Conservation (phyloP, 1,139 yeast genomes). For the Scheffersomyces segobiensis region DNA sequence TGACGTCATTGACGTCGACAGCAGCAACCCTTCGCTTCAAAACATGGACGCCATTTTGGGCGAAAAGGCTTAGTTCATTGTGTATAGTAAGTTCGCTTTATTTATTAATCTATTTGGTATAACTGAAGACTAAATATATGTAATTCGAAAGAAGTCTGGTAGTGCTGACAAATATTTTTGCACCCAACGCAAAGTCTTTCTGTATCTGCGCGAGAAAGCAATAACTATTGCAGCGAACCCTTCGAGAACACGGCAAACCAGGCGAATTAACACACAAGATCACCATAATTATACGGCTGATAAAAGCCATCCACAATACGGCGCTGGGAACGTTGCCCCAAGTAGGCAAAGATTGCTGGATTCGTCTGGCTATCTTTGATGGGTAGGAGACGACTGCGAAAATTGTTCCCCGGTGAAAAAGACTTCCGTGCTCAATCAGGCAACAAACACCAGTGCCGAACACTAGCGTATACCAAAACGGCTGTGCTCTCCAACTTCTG, state of each 20-base stretch:
- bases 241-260: not conserved
- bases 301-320: not conserved
- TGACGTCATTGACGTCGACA: slow-evolving; percentile 9
- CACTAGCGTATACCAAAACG: not conserved
- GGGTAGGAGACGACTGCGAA: not conserved
- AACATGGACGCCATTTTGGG: slow-evolving; percentile 1
- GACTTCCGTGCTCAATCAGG: not conserved
- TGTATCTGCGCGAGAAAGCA: too few species aligned
- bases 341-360: not conserved
- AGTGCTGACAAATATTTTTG: not conserved
- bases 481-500: not conserved
- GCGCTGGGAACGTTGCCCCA: not conserved
- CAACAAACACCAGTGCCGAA: not conserved
- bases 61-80: slow-evolving; percentile 1
- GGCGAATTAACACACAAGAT: not conserved
- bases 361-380: not conserved
- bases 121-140: not conserved
- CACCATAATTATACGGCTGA: not conserved
- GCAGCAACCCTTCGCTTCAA: not conserved
- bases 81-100: not conserved
- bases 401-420: not conserved
- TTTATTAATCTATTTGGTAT: not conserved
- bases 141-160: not conserved
- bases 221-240: not conserved
- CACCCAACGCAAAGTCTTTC: not conserved